Percentiles rank a stretch among this genome's conserved stretches.
Conservation (phyloP, 176 grass and related monocot species). For the Otatea glauca region DNA sequence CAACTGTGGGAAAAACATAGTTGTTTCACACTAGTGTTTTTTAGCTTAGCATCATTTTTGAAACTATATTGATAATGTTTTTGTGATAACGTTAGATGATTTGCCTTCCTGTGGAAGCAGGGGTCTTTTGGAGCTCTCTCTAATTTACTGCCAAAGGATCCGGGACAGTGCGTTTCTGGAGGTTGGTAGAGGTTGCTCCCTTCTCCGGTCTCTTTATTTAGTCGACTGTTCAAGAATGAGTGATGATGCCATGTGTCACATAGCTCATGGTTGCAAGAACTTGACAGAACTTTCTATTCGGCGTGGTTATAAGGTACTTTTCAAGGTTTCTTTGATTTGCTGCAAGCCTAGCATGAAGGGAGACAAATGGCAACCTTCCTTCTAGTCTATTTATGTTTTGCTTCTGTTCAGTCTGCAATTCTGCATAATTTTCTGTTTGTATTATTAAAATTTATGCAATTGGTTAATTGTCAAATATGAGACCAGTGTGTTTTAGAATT, state of each 20-base stretch:
- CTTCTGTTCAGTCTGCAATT: not conserved
- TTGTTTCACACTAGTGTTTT: not conserved
- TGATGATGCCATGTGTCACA: slow-evolving; percentile 78
- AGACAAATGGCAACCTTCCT: slow-evolving; percentile 16
- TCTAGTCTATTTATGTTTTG: slow-evolving; percentile 16
- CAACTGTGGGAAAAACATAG: not conserved
- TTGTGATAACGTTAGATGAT: slow-evolving; percentile 23
- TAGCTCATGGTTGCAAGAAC: slow-evolving; percentile 83
- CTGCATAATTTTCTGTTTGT: not conserved
- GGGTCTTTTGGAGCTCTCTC: slow-evolving; percentile 75
- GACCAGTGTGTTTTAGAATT: not conserved
- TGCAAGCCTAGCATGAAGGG: slow-evolving; percentile 11
- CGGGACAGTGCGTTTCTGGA: slow-evolving; percentile 81
- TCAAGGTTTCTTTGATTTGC: not conserved
- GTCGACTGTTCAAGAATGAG: slow-evolving; percentile 75
- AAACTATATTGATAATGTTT: not conserved
- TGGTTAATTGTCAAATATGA: slow-evolving; percentile 11
- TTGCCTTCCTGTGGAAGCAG: slow-evolving; percentile 54
- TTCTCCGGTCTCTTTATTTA: slow-evolving; percentile 72
- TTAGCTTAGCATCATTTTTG: slow-evolving; percentile 4
- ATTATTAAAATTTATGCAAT: slow-evolving; percentile 13
- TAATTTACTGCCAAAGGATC: slow-evolving; percentile 86
- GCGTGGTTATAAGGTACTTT: slow-evolving; percentile 82
- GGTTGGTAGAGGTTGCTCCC: slow-evolving; percentile 81
- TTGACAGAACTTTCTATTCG: slow-evolving; percentile 77